Base-by-base conservation (phyloP, 371 early-diverging fungal genomes). In the Rhizopus arrhizus region DNA sequence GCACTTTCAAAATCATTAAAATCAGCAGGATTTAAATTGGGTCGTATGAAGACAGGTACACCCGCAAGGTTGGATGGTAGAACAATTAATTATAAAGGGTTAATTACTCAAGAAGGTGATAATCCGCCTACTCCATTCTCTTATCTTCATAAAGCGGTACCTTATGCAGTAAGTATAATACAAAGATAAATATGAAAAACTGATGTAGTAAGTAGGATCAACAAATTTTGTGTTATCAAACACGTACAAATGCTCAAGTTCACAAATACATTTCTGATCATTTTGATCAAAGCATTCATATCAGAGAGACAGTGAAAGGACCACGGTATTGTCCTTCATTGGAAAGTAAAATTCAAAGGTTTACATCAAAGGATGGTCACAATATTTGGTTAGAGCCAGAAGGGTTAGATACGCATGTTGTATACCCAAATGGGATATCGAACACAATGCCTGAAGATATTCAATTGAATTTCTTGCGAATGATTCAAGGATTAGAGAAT, bases 271-370 rank as follows among this genome's bases (percentile, higher is more conserved):
- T 93, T 53, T 72, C 81, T 4, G 79, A 88, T 40, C 85, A 93
- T 70, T 80, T 93, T 51, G 86, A 91, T 69, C 75, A 86, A 65
- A 90, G 88, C 38, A 89, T 93, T 40, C 93, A 93, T 67, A 91
- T 93, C 41, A 75, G 90, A 15, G 93, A 93, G 59, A 90, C 90
- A 0, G 89, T 93, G 29, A 86, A 87, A 43, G 94, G 94, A 0
- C 94, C 94, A n/a, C 79, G 93, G 7, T 93, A 93, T 60, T 93
- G 94, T 46, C 94, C 94, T 4, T 91, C 92, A 6, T 77, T 93
- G 34, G 94, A 93, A 68, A 85, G 89, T 54, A 93, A 93, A 70
- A 83, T 93, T 28, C 83, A 87, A 56, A 80, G 93, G 11, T 93
- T 93, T 53, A 70, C 77, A 15, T 77, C 85, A 15, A 87, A 88